Conservation (phyloP, 768 basidiomycete species). For the Coprinopsis sp. region DNA sequence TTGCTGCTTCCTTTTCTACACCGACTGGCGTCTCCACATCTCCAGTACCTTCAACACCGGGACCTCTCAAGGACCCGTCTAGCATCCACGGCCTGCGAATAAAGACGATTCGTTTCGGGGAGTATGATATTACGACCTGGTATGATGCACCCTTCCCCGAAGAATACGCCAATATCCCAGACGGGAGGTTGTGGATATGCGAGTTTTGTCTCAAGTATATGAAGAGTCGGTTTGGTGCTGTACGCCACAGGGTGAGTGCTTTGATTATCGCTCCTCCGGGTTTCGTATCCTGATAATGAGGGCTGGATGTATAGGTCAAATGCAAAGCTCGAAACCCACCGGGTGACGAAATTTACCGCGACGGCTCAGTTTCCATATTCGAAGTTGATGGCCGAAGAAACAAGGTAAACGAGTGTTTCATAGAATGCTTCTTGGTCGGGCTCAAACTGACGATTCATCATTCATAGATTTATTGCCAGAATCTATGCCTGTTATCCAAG, state of each 20-base stretch:
- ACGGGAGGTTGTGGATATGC: constrained; percentile 93
- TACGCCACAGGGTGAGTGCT: constrained; percentile 75
- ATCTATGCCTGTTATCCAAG: constrained; percentile 93
- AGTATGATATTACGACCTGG: constrained; percentile 95
- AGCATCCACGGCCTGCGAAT: constrained; percentile 54
- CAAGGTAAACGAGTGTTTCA: constrained; percentile 54
- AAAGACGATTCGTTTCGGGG: constrained; percentile 84
- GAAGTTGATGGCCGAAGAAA: constrained; percentile 98
- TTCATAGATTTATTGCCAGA: constrained; percentile 98
- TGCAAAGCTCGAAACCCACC: constrained; percentile 95
- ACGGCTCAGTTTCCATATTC: constrained; percentile 83
- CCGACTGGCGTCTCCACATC: constrained; percentile 33
- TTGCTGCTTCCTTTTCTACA: constrained; percentile 16
- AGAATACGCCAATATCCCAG: constrained; percentile 89
- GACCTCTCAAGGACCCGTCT: constrained; percentile 23
- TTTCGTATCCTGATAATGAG: neutral
- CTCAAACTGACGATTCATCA: neutral
- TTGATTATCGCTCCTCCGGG: neutral
- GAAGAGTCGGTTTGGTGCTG: constrained; percentile 85
- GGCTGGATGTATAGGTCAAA: constrained; percentile 62
- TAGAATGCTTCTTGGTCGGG: neutral
- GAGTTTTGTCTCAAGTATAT: constrained; percentile 98
- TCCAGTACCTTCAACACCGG: constrained; percentile 40
- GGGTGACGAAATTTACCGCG: constrained; percentile 97
- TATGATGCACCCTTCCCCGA: constrained; percentile 99